A percentile compares a stretch with the other conserved stretches of the same genome.
Conservation (phyloP, 1,284 basidiomycete genomes). For the Fistulina hepatica region DNA sequence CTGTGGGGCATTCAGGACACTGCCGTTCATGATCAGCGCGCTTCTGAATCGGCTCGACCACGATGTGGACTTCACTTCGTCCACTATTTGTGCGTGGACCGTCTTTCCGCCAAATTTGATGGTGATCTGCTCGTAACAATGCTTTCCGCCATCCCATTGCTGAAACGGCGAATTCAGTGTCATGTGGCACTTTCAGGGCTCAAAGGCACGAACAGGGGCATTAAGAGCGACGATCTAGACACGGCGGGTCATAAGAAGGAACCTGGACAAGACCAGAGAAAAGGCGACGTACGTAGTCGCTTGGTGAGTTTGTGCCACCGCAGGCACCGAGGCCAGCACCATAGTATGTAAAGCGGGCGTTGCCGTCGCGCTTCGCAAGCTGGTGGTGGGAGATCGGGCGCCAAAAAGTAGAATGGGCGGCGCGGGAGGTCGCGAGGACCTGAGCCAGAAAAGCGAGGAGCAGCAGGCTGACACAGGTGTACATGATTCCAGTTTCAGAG, state of each 20-base stretch:
- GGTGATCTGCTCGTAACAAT: conserved; percentile 45
- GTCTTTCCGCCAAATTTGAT: conserved; percentile 46
- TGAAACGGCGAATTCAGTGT: too few relatives aligned
- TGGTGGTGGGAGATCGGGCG: too few relatives aligned
- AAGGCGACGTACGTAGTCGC: conserved; percentile 25
- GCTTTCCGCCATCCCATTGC: conserved; percentile 29
- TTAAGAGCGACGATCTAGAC: conserved; percentile 36
- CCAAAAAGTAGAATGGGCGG: too few relatives aligned
- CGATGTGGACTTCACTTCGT: conserved; percentile 31
- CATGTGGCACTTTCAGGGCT: too few relatives aligned
- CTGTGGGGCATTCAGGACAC: conserved; percentile 35
- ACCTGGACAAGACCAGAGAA: neutral
- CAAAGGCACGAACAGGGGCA: conserved; percentile 22
- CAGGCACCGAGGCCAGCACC: conserved; percentile 28
- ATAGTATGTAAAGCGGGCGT: conserved; percentile 21
- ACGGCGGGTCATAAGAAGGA: neutral
- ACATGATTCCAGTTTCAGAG: too few relatives aligned
- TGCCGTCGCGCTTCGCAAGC: conserved; percentile 10
- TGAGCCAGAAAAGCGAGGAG: too few relatives aligned
- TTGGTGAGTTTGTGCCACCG: conserved; percentile 21
- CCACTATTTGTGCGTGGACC: conserved; percentile 40
- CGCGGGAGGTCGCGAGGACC: too few relatives aligned
- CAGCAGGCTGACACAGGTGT: too few relatives aligned
- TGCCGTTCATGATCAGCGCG: conserved; percentile 9
- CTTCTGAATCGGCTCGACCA: too few relatives aligned